phyloP scores from a whole-genome alignment of 257 asterid species.

The Plantago elongata region DNA sequence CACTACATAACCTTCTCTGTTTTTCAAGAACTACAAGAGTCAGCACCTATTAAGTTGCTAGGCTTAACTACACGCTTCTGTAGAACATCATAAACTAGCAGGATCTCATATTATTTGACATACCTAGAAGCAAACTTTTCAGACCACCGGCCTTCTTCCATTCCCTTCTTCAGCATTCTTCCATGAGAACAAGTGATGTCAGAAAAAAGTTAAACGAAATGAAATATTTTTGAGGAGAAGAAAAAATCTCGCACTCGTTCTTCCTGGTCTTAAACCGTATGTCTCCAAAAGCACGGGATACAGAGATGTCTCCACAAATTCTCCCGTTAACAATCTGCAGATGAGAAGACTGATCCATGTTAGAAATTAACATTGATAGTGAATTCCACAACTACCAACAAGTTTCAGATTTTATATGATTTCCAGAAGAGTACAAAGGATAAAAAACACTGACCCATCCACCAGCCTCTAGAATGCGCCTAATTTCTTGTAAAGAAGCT shows the following conservation, averaged over 20 bases:
- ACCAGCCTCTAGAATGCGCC: constrained; percentile 77
- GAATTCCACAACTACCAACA: not conserved
- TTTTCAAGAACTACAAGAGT: not conserved
- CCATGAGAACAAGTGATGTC: constrained; percentile 9
- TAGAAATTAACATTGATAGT: not conserved
- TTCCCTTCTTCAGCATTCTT: constrained; percentile 92
- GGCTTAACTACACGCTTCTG: not conserved
- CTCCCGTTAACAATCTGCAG: constrained; percentile 78
- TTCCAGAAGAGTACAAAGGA: constrained; percentile 15
- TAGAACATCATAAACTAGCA: not conserved
- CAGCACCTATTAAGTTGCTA: not conserved
- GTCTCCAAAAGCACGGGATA: constrained; percentile 98
- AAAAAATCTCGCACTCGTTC: constrained; percentile 45
- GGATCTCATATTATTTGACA: constrained; percentile 14
- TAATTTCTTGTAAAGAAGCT: constrained; percentile 67
- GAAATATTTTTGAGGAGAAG: constrained; percentile 12
- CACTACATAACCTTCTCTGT: too few relatives aligned
- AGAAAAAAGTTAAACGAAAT: constrained; percentile 8
- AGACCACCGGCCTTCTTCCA: constrained; percentile 78
- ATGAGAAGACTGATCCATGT: constrained; percentile 5
- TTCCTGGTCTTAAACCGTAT: constrained; percentile 78
- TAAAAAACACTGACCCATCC: constrained; percentile 74
- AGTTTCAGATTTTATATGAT: not conserved
- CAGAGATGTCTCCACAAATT: constrained; percentile 90
- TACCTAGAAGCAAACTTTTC: constrained; percentile 86